These are phyloP conservation scores for Calonectria pseudoturangicola DNA, from an alignment of 2,329 filamentous ascomycete genomes.

Conservation along the genomic window DNA sequence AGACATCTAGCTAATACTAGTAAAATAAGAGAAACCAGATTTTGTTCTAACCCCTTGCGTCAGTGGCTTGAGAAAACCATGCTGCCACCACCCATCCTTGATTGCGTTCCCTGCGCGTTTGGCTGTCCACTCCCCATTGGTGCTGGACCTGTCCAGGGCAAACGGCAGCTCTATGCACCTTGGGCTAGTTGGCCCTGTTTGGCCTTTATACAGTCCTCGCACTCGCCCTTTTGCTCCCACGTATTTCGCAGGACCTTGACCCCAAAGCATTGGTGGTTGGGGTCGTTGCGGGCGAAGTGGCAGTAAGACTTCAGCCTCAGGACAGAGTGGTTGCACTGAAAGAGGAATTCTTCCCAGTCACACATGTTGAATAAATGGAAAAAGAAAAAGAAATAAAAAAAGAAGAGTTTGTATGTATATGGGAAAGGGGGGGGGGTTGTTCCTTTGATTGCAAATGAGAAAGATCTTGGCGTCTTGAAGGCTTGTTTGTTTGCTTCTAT, in stretches of 20 bases:
- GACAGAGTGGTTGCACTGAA: constrained; percentile 77
- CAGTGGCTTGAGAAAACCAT: constrained; percentile 3
- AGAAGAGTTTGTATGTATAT: no score
- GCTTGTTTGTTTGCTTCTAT: not conserved
- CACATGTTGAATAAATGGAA: constrained; percentile 72
- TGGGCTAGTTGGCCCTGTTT: not conserved
- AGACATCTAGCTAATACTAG: constrained; percentile 8
- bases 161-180: not conserved
- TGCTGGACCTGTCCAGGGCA: no score
- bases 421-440: no score
- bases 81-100: not conserved
- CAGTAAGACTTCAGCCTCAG: constrained; percentile 80
- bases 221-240: constrained; percentile 73
- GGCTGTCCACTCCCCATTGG: no score
- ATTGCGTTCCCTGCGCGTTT: not conserved
- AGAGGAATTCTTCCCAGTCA: constrained; percentile 82
- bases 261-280: constrained; percentile 80
- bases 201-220: constrained; percentile 66
- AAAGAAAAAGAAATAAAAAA: not conserved
- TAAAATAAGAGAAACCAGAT: not conserved
- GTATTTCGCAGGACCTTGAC: constrained; percentile 79
- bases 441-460: not conserved
- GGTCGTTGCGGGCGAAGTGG: constrained; percentile 84
- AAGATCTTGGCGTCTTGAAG: not conserved
- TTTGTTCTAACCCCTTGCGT: not conserved